Evolutionary conservation across 2,329 filamentous ascomycete species (phyloP).

Genomic region (Pseudogymnoascus sp.): DNA sequence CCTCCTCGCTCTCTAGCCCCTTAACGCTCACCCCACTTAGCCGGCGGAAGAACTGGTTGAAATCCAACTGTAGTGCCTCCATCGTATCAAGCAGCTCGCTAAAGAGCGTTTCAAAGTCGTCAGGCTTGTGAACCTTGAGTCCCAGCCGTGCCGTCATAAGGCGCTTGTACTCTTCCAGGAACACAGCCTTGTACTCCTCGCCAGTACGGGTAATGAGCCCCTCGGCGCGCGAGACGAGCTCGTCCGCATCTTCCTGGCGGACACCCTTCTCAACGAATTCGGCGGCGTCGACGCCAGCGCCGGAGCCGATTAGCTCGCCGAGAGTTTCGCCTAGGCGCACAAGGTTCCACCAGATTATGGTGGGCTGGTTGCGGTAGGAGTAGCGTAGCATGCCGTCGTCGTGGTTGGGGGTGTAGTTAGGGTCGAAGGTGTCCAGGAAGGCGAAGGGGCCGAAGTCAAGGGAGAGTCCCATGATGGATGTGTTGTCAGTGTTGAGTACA

Average conservation of each 20-base stretch:
- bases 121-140: conserved; percentile 57
- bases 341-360: conserved; percentile 97
- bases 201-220: conserved; percentile 70
- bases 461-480: conserved; percentile 77
- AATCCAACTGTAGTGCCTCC: conserved; percentile 78
- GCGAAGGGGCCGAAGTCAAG: conserved; percentile 96
- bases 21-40: conserved; percentile 56
- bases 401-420: conserved; percentile 90
- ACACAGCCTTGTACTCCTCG: conserved; percentile 82
- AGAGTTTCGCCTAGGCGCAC: conserved; percentile 83
- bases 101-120: conserved; percentile 74
- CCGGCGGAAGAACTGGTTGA: conserved; percentile 86
- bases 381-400: conserved; percentile 85
- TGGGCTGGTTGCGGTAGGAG: conserved; percentile 87
- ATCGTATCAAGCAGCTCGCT: conserved; percentile 76
- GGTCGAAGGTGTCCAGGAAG: conserved; percentile 96
- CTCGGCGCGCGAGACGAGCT: conserved; percentile 73
- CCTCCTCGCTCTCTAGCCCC: conserved; percentile 57
- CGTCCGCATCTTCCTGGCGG: conserved; percentile 54
- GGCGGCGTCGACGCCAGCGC: conserved; percentile 59
- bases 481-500: conserved; percentile 96
- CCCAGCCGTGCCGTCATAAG: conserved; percentile 77
- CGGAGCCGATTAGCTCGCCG: conserved; percentile 79
- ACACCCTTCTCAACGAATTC: conserved; percentile 68
- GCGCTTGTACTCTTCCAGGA: conserved; percentile 80